Conservation (phyloP, 2,329 filamentous ascomycete genomes). For the Pseudopithomyces maydicus region DNA sequence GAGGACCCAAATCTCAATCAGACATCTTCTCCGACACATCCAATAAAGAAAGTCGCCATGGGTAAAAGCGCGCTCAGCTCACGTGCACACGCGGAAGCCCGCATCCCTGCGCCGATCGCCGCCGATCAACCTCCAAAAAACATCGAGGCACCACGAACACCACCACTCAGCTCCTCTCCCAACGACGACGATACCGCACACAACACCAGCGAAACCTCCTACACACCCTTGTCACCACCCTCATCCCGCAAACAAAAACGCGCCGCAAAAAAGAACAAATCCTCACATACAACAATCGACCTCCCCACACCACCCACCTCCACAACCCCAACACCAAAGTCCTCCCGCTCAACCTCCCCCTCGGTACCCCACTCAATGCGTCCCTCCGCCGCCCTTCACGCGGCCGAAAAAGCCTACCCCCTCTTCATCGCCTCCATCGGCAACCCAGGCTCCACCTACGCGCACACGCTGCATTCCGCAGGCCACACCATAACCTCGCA, state of each 20-base stretch:
- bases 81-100: conserved; percentile 42
- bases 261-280: conserved; percentile 20
- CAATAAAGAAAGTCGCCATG: background rate
- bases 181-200: conserved; percentile 7
- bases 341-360: conserved; percentile 1
- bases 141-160: conserved; percentile 5
- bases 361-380: background rate
- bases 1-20: background rate
- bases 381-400: conserved; percentile 4
- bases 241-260: conserved; percentile 32
- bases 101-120: conserved; percentile 23
- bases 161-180: background rate
- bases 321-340: conserved; percentile 18
- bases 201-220: background rate
- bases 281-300: conserved; percentile 12
- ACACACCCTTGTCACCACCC: conserved; percentile 5
- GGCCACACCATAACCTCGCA: conserved; percentile 76
- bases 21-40: background rate
- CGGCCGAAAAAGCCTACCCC: conserved; percentile 37
- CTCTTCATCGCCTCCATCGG: conserved; percentile 87
- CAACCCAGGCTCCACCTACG: conserved; percentile 72
- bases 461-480: conserved; percentile 81
- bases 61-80: conserved; percentile 26
- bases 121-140: conserved; percentile 10
- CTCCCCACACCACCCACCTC: conserved; percentile 24